Base-by-base conservation (phyloP, 192 early-diverging fungal genomes). In the Thamnidium elegans region DNA sequence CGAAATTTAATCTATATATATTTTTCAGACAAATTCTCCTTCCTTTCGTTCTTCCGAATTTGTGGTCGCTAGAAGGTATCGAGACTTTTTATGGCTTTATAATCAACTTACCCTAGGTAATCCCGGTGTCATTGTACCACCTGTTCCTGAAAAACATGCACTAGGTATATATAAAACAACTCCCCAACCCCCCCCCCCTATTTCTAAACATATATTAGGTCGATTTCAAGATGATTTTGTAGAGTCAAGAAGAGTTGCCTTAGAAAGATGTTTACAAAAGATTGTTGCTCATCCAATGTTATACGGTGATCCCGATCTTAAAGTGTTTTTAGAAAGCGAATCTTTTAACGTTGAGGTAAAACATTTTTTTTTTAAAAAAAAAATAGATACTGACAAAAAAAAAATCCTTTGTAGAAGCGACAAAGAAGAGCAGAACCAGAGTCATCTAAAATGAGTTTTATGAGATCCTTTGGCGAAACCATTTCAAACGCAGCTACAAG, bases 201-300 rank as follows among this genome's bases (percentile, higher is more conserved):
- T n/a, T n/a, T 13, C 1, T 26, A 44, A 21, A 19, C 1, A 45
- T 7, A 8, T 4, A 30, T 32, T 39, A 86, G 90, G 90, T 13
- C 88, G 96, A 20, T 98, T 98, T 63, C 89, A 94, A 68, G 91
- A 96, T 71, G 94, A 95, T 61, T 98, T 98, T 86, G 87, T 98
- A 11, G 94, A 98, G 73, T 84, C 82, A 43, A 83, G 96, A 11
- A 83, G 94, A 3, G 79, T 84, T 34, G 92, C 87, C 0, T 79
- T 98, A 19, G 93, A 96, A 73, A 82, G 85, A 61, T 94, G 92
- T 78, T 68, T 96, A 31, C 69, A 73, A n/a, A 90, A 90, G 61
- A 89, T 95, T 43, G 86, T 81, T 15, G 73, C 80, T 11, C 96
- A 98, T 66, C 90, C 88, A 7, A 84, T 88, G 64, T 78, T 98